phyloP scores from a whole-genome alignment of 2,329 filamentous ascomycete species.

The Boeremia lycopersici region DNA sequence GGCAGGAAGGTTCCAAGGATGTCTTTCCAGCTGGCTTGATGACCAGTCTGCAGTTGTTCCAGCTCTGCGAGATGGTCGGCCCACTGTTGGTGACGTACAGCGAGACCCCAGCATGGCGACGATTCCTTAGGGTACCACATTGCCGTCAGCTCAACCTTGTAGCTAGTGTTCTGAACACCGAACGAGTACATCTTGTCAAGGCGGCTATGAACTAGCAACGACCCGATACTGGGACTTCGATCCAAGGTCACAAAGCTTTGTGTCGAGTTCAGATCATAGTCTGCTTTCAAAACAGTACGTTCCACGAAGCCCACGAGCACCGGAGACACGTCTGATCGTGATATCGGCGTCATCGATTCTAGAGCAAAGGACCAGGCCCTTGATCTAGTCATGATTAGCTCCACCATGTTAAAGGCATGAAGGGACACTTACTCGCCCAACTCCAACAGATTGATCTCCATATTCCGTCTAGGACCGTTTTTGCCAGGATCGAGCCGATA shows the following conservation, averaged over 20 bases:
- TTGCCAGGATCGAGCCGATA: constrained; percentile 29
- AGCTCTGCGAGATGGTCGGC: constrained; percentile 32
- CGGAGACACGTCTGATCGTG: constrained; percentile 26
- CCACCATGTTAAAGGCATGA: neutral
- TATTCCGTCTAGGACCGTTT: constrained; percentile 22
- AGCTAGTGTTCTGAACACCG: constrained; percentile 34
- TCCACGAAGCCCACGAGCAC: constrained; percentile 33
- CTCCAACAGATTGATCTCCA: constrained; percentile 44
- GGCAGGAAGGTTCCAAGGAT: constrained; percentile 35
- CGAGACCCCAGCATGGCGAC: constrained; percentile 38
- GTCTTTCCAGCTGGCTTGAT: constrained; percentile 30
- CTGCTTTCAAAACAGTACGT: constrained; percentile 22
- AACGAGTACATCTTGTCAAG: constrained; percentile 42
- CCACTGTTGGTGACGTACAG: constrained; percentile 41
- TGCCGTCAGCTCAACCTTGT: constrained; percentile 31
- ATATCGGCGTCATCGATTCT: constrained; percentile 30
- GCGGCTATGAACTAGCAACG: constrained; percentile 18
- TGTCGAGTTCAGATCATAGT: constrained; percentile 18
- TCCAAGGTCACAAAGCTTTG: constrained; percentile 31
- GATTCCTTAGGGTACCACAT: constrained; percentile 37
- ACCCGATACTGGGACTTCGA: constrained; percentile 21
- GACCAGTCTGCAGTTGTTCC: constrained; percentile 32
- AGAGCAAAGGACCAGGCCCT: constrained; percentile 40
- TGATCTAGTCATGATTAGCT: constrained; percentile 23
- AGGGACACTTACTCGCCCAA: constrained; percentile 31